Evolutionary conservation across 2,329 filamentous ascomycete species (phyloP), one percentile per base, ranked within the genome.

Genomic region (Epichloe aotearoae): DNA sequence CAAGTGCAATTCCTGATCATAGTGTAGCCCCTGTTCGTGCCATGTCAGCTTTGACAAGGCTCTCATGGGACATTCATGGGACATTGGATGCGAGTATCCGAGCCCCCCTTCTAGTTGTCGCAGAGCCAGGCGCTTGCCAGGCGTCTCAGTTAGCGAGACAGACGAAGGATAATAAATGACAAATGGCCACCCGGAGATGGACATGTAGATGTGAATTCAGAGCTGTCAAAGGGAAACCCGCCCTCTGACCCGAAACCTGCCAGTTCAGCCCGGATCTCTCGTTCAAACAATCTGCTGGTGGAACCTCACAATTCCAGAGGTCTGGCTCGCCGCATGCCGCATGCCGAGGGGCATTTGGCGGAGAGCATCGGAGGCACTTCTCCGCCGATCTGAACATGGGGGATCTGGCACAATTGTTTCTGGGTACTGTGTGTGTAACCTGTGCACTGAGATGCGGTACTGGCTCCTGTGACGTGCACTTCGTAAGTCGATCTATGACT

Each of bases 81-180:
- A 48, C 30, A 26, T 37, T 34, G 20, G 36, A 53, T 53, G 52
- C 44, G 37, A 46, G 49, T 47, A 53, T 50, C 49, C 49, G 52
- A 47, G 36, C 46, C 36, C 20, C 19, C 49, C 40, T 36, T 30
- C n/a, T 14, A 15, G 19, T 36, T 39, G 26, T 20, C 38, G 20
- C 41, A 47, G 23, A 47, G 40, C 30, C 39, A 43, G 45, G 49
- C 42, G 37, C 47, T 36, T 39, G 23, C 38, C 40, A 42, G 48
- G 36, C 52, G 52, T 53, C 52, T 51, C 52, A 53, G 42, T 53
- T 53, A 47, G 52, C 52, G 52, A 53, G 49, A 40, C 34, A 37
- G 23, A 40, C 17, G 40, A 36, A 49, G 37, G 37, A 44, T 20
- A 46, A 40, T 33, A 40, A 47, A 50, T 45, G 40, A 34, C 8